Percentiles rank a stretch among this genome's conserved stretches.
Evolutionary conservation across 1,284 basidiomycete genomes (phyloP).

Genomic region (Cutaneotrichosporon cutaneum): DNA sequence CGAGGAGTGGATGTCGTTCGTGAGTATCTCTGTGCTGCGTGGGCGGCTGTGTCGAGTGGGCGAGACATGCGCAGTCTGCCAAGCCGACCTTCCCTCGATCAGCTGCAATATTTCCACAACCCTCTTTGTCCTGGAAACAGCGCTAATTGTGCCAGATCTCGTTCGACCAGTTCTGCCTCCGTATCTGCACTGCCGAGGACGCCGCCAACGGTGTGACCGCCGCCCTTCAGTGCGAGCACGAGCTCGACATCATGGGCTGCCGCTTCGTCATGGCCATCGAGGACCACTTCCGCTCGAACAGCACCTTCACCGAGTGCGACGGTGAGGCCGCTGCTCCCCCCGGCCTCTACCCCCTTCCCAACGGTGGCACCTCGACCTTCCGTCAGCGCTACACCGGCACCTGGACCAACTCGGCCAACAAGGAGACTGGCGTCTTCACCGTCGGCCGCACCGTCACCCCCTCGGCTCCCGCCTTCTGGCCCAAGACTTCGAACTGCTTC

Average conservation of each 20-base stretch:
- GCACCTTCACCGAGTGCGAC: constrained; percentile 53
- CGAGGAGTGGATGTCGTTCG: constrained; percentile 57
- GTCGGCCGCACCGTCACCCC: constrained; percentile 47
- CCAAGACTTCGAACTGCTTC: constrained; percentile 50
- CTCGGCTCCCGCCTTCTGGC: constrained; percentile 40
- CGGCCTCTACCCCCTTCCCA: constrained; percentile 47
- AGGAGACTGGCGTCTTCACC: constrained; percentile 28
- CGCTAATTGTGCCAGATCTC: constrained; percentile 46
- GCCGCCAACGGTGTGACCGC: constrained; percentile 35
- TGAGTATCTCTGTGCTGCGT: constrained; percentile 15
- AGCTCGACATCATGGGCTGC: constrained; percentile 53
- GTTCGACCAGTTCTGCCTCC: constrained; percentile 53
- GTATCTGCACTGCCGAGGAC: constrained; percentile 52
- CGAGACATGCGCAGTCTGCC: not conserved
- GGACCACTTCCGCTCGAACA: constrained; percentile 44
- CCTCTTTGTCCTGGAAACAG: constrained; percentile 4
- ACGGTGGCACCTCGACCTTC: constrained; percentile 51
- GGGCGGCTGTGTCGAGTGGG: not conserved
- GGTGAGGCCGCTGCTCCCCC: constrained; percentile 51
- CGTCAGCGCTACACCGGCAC: constrained; percentile 53
- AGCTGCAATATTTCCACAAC: too few relatives aligned
- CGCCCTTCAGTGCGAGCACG: constrained; percentile 49
- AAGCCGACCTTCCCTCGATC: not conserved
- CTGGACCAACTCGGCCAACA: constrained; percentile 27
- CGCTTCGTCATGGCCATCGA: constrained; percentile 53